Evolutionary conservation across 768 basidiomycete species (phyloP).

Genomic region (Boletus speciosus): DNA sequence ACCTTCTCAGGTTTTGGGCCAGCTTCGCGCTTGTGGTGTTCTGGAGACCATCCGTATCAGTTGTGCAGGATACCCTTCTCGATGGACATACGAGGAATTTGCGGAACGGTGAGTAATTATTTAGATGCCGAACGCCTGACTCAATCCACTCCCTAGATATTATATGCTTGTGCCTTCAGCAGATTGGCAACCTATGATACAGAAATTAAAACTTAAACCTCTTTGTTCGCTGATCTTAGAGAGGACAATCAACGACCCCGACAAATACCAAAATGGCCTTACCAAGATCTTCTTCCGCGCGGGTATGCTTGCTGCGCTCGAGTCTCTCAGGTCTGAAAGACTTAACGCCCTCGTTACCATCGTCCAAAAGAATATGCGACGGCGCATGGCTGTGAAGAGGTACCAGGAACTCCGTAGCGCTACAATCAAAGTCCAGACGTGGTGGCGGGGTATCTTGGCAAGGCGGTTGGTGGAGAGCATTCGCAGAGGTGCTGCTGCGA

Average conservation of each 20-base stretch:
- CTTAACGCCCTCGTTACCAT: slow-evolving; percentile 90
- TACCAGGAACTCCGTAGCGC: slow-evolving; percentile 69
- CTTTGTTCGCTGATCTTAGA: slow-evolving; percentile 85
- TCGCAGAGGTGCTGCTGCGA: slow-evolving; percentile 70
- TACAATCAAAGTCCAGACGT: slow-evolving; percentile 85
- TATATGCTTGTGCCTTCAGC: slow-evolving; percentile 93
- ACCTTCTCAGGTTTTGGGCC: slow-evolving; percentile 91
- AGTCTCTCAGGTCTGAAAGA: slow-evolving; percentile 82
- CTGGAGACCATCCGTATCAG: slow-evolving; percentile 98
- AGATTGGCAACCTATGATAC: slow-evolving; percentile 84
- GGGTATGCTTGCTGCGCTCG: slow-evolving; percentile 95
- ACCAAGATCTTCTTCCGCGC: slow-evolving; percentile 99
- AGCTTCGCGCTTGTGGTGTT: slow-evolving; percentile 97
- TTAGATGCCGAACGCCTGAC: slow-evolving; percentile 8
- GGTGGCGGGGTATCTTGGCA: slow-evolving; percentile 90
- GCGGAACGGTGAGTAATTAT: slow-evolving; percentile 75
- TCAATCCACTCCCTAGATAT: slow-evolving; percentile 55
- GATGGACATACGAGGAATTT: slow-evolving; percentile 99
- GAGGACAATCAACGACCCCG: slow-evolving; percentile 84
- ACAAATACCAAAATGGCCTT: slow-evolving; percentile 95
- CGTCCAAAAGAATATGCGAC: slow-evolving; percentile 95
- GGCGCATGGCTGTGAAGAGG: slow-evolving; percentile 77
- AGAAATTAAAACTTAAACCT: slow-evolving; percentile 69
- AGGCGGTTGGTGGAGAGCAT: slow-evolving; percentile 65
- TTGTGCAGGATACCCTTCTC: slow-evolving; percentile 96